Base-by-base conservation (phyloP, 73 alveolate genomes). In the Uronychia binucleata region DNA sequence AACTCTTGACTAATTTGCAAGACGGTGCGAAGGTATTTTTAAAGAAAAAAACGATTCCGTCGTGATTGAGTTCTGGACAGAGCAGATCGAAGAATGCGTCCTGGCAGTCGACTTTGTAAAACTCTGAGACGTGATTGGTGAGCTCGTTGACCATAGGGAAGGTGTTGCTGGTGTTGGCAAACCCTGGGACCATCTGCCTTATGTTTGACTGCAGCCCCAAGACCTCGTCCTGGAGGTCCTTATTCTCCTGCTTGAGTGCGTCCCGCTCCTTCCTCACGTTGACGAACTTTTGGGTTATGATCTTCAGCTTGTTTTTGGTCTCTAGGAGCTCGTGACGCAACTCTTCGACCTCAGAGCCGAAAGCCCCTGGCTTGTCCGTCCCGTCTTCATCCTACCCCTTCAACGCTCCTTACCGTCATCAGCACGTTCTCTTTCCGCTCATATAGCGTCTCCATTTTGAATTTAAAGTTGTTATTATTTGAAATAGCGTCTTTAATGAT, bases 131-230 rank as follows among this genome's bases (percentile, higher is more conserved):
- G 58, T 93, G 88, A 31, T 93, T 93, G n/a, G 90, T 81, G 25
- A 97, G 91, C 87, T 97, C 99, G 79, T 97, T 96, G 33, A 83
- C 75, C 99, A 97, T 95, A n/a, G 99, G 99, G 85, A 97, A 97
- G 1, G 98, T 80, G 59, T 93, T 87, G 0, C 98, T 94, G 14
- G 99, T 96, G 77, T 96, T 96, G 8, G 98, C 87, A 80, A 94
- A 94, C 59, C 99, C 99, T 28, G 98, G 98, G 46, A 97, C 93
- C 99, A 97, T 97, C 30, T 94, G 90, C 77, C 99, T 89, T 86
- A 97, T 94, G 75, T 92, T 90, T 46, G 97, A 89, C 77, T 96
- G 95, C 83, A 97, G 88, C 30, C 75, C 32, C 80, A 95, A 77
- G 28, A 97, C 90, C 82, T 97, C 99, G 30, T 96, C 93, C 85